Base-by-base conservation (phyloP, 495 filamentous ascomycete species). In the Talaromyces wortmannii region DNA sequence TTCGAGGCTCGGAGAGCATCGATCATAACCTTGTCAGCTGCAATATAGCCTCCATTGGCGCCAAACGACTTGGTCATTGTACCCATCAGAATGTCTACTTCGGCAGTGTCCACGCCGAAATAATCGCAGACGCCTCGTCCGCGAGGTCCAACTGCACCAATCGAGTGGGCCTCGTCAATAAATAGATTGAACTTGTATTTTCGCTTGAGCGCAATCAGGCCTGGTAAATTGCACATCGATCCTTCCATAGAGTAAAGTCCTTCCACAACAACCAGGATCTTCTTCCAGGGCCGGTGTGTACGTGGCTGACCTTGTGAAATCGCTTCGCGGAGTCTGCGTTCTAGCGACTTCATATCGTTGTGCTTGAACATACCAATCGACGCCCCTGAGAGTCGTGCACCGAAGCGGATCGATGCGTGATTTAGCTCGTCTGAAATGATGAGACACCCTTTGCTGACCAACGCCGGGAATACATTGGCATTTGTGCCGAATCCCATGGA, bases 161-260 rank as follows among this genome's bases (percentile, higher is more conserved):
- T 86, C 12, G 92, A 97, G 75, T 98, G 94, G 12, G 94, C 94
- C 75, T 98, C 94, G 64, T 98, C 94, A 51, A 98, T 78, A 58
- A 95, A 98, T 13, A 98, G 81, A 64, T 89, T 77, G 75, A 95
- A 97, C 78, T 95, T 97, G 82, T 98, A 98, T 63, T 87, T 91
- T 66, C 85, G 87, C 78, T 94, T 96, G 61, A 98, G 79, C 40
- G 76, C 78, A 55, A 98, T 68, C 43, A 98, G 69, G 55, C 89
- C 90, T 12, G 92, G 94, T 31, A 98, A 82, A 63, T 98, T 92
- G 67, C 87, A 90, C 92, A 98, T 97, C 45, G 92, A 96, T 31
- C 94, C 94, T 71, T 98, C 94, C 94, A 98, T 98, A 2, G 92
- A 97, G 75, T 98, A 98, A 0, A 98, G 81, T 56, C 94, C 94